Base-by-base conservation (phyloP, 2,329 filamentous ascomycete genomes). In the Venturia pyrina region DNA sequence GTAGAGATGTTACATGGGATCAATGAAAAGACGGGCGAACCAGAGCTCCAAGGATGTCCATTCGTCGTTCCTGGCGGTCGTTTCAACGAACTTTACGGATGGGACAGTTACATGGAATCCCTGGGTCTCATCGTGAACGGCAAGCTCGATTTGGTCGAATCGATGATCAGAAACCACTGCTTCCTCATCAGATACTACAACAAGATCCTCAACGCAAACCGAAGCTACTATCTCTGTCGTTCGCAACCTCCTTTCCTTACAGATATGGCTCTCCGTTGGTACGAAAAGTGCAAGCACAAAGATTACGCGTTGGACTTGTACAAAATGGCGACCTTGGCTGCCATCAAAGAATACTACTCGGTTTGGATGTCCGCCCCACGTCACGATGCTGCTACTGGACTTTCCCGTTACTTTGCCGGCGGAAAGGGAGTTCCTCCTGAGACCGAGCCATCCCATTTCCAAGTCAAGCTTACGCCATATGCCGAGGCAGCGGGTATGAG, bases 41-140 rank as follows among this genome's bases (percentile, higher is more conserved):
- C 85, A 68, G 89, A 89, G 3, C 80, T 96, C 50, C 83, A 83
- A 44, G 95, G 95, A 3, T 82, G 96, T 67, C 93, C 95, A 0
- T 99, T 98, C 71, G 92, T 98, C n/a, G 95, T 99, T 3, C 95
- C 95, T 0, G 95, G 95, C 67, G 95, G 95, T 32, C 87, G 95
- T 40, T 99, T 99, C 86, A 99, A 99, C 77, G 95, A 99, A 76
- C 79, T 99, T 28, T 99, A 99, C 75, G 93, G 93, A 60, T 99
- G 95, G 95, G 95, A 99, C 78, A 97, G 92, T 75, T 99, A 98
- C 80, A 98, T 99, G 92, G 91, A 93, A 75, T 95, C 93, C 5
- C 82, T 98, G 3, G 95, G 95, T 21, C 83, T 99, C 67, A 81
- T 98, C 67, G 86, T 91, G 71, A 91, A 93, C 73, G 90, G 95